phyloP scores from a whole-genome alignment of 345 rosid genomes.

The Brassica juncea region DNA sequence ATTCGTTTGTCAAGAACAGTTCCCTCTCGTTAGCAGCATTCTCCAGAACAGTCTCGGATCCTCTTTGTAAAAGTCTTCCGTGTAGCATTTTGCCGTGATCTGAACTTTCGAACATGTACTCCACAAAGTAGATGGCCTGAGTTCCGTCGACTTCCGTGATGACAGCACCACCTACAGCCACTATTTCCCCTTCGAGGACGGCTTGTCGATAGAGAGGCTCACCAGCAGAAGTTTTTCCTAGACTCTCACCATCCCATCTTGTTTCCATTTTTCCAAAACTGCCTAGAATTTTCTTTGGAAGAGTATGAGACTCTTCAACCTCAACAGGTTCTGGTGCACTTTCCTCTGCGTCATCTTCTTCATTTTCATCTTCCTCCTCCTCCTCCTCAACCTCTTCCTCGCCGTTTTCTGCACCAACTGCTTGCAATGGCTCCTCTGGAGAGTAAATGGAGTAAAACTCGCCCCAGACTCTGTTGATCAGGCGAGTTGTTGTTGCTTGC shows the following conservation, averaged over 20 bases:
- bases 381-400: conserved; percentile 54
- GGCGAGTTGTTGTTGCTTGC: conserved; percentile 85
- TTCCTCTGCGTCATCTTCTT: conserved; percentile 51
- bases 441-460: conserved; percentile 71
- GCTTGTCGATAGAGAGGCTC: conserved; percentile 59
- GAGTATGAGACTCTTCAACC: conserved; percentile 36
- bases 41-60: conserved; percentile 62
- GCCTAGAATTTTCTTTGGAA: conserved; percentile 31
- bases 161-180: conserved; percentile 57
- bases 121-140: conserved; percentile 59
- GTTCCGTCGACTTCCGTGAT: conserved; percentile 42
- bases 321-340: conserved; percentile 30
- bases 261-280: conserved; percentile 44
- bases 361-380: conserved; percentile 36
- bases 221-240: conserved; percentile 46
- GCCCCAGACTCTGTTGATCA: conserved; percentile 87
- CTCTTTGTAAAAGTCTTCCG: conserved; percentile 58
- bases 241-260: conserved; percentile 55
- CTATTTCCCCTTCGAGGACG: conserved; percentile 47
- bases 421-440: conserved; percentile 53
- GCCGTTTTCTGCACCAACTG: conserved; percentile 34
- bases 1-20: conserved; percentile 57
- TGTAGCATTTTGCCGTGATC: conserved; percentile 60
- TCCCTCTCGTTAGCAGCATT: conserved; percentile 67
- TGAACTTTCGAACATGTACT: conserved; percentile 60